Conservation (phyloP, 495 filamentous ascomycete species). For the Penicillium paxilli region DNA sequence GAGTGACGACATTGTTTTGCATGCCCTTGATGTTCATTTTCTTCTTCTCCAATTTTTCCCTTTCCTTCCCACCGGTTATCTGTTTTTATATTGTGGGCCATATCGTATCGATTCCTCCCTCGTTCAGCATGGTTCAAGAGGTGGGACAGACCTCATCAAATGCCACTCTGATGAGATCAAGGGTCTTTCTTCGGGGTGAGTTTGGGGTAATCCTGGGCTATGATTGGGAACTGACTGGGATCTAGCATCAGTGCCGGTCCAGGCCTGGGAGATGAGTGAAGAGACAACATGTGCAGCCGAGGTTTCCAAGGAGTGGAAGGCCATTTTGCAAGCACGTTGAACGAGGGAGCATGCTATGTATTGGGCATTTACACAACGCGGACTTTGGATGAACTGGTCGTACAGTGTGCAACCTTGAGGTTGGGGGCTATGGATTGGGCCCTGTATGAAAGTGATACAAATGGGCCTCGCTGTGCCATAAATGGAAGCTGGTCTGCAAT, state of each 20-base stretch:
- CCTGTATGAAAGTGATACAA: too few species aligned
- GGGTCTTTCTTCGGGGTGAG: background rate
- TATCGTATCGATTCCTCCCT: background rate
- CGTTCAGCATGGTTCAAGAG: background rate
- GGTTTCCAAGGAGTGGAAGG: background rate
- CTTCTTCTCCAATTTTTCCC: background rate
- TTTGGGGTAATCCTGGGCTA: background rate
- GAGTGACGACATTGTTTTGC: slow-evolving; percentile 16
- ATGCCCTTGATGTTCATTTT: too few species aligned
- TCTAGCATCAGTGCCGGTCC: background rate
- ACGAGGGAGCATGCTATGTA: background rate
- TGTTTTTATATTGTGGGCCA: background rate
- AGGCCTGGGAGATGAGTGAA: background rate
- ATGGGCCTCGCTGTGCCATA: too few species aligned
- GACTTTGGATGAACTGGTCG: background rate
- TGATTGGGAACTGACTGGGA: background rate
- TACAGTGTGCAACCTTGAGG: background rate
- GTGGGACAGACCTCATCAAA: background rate
- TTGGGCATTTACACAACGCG: too few species aligned
- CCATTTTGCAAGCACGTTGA: background rate
- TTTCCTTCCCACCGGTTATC: background rate
- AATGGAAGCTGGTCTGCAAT: too few species aligned
- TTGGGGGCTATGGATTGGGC: too few species aligned
- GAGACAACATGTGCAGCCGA: background rate
- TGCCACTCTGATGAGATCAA: background rate